These are phyloP conservation scores for Diphasiastrum complanatum DNA, from an alignment of 83 land plant genomes.

Conservation along the genomic window DNA sequence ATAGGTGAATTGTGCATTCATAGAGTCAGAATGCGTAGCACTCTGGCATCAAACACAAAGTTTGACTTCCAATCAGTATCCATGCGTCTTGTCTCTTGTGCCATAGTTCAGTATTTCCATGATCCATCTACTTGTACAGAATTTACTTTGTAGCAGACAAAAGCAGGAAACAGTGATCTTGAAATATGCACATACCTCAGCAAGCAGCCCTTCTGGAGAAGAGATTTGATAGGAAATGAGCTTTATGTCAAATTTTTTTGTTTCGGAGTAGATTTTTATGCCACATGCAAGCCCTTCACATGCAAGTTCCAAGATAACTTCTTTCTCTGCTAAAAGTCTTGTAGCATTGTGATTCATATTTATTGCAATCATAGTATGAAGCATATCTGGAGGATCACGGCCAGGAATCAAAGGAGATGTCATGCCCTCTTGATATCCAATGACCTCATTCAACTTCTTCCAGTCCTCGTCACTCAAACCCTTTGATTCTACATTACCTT, in stretches of 20 bases:
- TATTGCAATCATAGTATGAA: slow-evolving; percentile 56
- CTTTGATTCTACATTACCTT: slow-evolving; percentile 39
- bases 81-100: too few relatives aligned
- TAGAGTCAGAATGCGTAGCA: slow-evolving; percentile 56
- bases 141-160: neutral
- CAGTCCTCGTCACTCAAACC: slow-evolving; percentile 72
- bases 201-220: slow-evolving; percentile 85
- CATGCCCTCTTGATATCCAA: slow-evolving; percentile 76
- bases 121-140: neutral
- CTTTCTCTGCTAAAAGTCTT: slow-evolving; percentile 46
- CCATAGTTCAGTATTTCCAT: too few relatives aligned
- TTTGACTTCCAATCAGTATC: neutral
- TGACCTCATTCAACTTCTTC: slow-evolving; percentile 64
- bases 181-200: slow-evolving; percentile 62
- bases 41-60: slow-evolving; percentile 47
- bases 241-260: slow-evolving; percentile 60
- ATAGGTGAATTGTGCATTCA: slow-evolving; percentile 61
- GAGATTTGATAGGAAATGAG: slow-evolving; percentile 68
- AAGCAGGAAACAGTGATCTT: slow-evolving; percentile 8
- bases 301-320: slow-evolving; percentile 61
- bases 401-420: slow-evolving; percentile 35
- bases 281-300: slow-evolving; percentile 61
- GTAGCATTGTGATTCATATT: slow-evolving; percentile 90
- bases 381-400: slow-evolving; percentile 43
- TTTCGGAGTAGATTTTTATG: slow-evolving; percentile 53